Evolutionary conservation across 2,329 filamentous ascomycete species (phyloP).

Genomic region (Colletotrichum tropicale): DNA sequence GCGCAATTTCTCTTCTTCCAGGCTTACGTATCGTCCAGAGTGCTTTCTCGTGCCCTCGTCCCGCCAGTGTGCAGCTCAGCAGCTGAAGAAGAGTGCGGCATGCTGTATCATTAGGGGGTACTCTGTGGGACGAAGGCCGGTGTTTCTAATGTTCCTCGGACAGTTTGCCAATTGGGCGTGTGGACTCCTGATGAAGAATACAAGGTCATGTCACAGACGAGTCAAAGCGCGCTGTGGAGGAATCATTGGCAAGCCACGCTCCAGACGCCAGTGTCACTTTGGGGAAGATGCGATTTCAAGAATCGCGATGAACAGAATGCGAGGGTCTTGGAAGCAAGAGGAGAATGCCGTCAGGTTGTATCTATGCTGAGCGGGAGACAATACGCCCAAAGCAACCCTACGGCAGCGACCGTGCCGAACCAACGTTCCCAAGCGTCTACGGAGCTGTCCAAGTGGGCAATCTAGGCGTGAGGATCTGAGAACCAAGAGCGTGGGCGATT

Average conservation of each 20-base stretch:
- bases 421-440: background rate
- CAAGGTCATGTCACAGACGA: background rate
- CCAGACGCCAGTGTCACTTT: background rate
- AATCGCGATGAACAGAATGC: background rate
- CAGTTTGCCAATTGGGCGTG: background rate
- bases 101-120: background rate
- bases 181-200: background rate
- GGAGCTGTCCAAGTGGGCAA: background rate
- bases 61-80: background rate
- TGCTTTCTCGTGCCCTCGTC: background rate
- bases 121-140: background rate
- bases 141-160: background rate
- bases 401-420: background rate
- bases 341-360: background rate
- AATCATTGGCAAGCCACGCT: background rate
- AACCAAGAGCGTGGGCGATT: background rate
- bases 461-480: background rate
- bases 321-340: background rate
- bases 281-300: background rate
- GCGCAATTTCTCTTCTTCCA: background rate
- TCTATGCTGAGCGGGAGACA: background rate
- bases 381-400: background rate
- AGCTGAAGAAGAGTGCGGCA: background rate
- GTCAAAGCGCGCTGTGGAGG: conserved; percentile 14
- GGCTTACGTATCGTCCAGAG: background rate